Conservation (phyloP, 75 land plant genomes). For the Cryptomeria japonica region DNA sequence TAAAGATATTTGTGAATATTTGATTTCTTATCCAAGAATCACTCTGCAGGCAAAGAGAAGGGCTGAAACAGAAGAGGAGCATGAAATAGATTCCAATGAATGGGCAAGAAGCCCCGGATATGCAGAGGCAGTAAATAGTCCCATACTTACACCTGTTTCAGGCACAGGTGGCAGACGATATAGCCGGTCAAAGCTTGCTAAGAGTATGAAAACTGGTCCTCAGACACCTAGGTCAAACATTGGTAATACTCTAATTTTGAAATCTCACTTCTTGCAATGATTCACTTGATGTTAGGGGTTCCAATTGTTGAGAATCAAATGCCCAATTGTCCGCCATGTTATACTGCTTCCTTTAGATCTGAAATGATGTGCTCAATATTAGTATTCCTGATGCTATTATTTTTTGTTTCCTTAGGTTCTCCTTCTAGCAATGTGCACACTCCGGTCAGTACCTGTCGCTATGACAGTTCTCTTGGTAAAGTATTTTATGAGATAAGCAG, state of each 20-base stretch:
- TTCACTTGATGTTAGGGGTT: background rate
- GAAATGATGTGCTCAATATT: background rate
- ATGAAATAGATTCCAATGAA: constrained; percentile 54
- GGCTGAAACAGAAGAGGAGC: constrained; percentile 38
- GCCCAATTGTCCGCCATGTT: background rate
- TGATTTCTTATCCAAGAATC: background rate
- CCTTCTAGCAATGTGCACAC: constrained; percentile 66
- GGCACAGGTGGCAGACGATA: constrained; percentile 36
- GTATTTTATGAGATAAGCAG: background rate
- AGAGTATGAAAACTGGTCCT: constrained; percentile 35
- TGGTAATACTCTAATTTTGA: constrained; percentile 26
- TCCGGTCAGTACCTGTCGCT: constrained; percentile 84
- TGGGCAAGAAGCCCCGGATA: constrained; percentile 39
- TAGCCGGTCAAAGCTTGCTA: constrained; percentile 41
- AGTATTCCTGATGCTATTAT: background rate
- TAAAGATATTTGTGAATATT: background rate
- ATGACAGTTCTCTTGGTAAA: constrained; percentile 92
- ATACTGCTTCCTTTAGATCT: background rate
- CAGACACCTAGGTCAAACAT: constrained; percentile 54
- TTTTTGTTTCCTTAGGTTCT: constrained; percentile 50
- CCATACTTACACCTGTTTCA: constrained; percentile 53
- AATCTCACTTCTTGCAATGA: background rate
- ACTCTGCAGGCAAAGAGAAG: constrained; percentile 44
- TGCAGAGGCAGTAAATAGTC: constrained; percentile 38
- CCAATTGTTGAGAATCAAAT: too few relatives aligned